These are phyloP conservation scores for Pythium dissotocum DNA, from an alignment of 352 stramenopile genomes.

Conservation along the genomic window DNA sequence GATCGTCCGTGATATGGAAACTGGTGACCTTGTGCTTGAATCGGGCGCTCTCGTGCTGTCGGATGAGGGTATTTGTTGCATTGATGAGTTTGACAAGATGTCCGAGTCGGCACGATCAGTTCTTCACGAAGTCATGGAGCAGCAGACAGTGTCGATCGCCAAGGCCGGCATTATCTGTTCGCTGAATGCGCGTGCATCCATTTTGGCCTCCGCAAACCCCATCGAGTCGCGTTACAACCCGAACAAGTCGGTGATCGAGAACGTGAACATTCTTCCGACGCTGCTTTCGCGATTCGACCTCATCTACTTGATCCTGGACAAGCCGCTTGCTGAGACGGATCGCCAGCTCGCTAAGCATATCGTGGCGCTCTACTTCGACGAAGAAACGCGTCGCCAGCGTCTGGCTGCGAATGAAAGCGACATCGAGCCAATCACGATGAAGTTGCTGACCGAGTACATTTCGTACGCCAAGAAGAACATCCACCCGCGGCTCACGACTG, in stretches of 20 bases:
- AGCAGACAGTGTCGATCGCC: slow-evolving; percentile 98
- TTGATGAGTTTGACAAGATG: slow-evolving; percentile 99
- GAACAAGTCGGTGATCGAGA: slow-evolving; percentile 97
- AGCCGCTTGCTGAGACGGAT: slow-evolving; percentile 93
- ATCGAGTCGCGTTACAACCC: slow-evolving; percentile 99
- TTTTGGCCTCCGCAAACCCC: slow-evolving; percentile 98
- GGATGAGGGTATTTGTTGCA: slow-evolving; percentile 98
- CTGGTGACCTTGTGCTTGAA: slow-evolving; percentile 97
- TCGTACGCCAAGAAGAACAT: slow-evolving; percentile 94
- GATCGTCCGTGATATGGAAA: slow-evolving; percentile 96
- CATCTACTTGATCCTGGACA: slow-evolving; percentile 99
- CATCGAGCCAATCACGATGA: slow-evolving; percentile 76
- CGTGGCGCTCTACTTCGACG: slow-evolving; percentile 96
- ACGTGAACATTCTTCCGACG: slow-evolving; percentile 98
- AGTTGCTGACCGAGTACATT: slow-evolving; percentile 94
- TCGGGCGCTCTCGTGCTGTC: slow-evolving; percentile 98
- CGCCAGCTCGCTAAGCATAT: slow-evolving; percentile 96
- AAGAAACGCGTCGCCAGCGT: slow-evolving; percentile 54
- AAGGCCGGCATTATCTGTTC: slow-evolving; percentile 99
- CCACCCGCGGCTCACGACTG: slow-evolving; percentile 89
- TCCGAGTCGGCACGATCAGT: slow-evolving; percentile 96
- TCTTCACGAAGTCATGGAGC: slow-evolving; percentile 99
- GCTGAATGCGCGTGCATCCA: slow-evolving; percentile 97
- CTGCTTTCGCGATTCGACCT: slow-evolving; percentile 99
- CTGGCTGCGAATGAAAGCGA: slow-evolving; percentile 27